Evolutionary conservation across 768 basidiomycete genomes (phyloP), one percentile per base, ranked within the genome.

Genomic region (Dacryopinax spathularia): DNA sequence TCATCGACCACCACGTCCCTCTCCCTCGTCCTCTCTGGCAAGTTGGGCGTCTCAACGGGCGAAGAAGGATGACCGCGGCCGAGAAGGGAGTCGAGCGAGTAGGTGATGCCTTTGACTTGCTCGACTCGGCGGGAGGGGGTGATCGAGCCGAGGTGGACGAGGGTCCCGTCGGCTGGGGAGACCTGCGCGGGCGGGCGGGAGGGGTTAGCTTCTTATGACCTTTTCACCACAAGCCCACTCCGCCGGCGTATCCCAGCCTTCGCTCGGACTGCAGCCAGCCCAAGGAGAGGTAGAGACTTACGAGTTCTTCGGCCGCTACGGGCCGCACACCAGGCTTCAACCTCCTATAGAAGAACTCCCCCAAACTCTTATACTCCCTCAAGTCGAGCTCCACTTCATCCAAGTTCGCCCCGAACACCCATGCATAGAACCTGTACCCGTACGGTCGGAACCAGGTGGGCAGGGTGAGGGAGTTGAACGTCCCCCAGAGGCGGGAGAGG

Each of bases 101-200:
- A 99, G 0, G 92, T 96, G 66, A 95, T 87, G 16, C 96, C 96
- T 75, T 99, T 99, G 71, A 99, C 91, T 74, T 97, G 94, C 72
- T 96, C 94, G 61, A 99, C 90, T 29, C 83, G 83, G 60, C 84
- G 78, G 68, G 84, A 82, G 34, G 77, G 82, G 62, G 82, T 75
- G 66, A 99, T 88, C 0, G 83, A 84, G 34, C 96, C 96, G 68
- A 93, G 92, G 72, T 98, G 95, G 29, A 98, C 79, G 1, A 99
- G 82, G 0, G 80, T 87, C 2, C 96, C 96, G 68, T 99, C 96
- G 1, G 96, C 94, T 0, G 96, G 96, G 66, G 89, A 92, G 65
- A 95, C 88, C 88, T 89, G 69, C 15, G 59, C 5, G 41, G 63
- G 37, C 20, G 61, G 61, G 69, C 60, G 25, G 41, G 6, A 33